These are phyloP conservation scores for Pachyrhizus erosus DNA, from an alignment of 306 rosid species.

Conservation along the genomic window DNA sequence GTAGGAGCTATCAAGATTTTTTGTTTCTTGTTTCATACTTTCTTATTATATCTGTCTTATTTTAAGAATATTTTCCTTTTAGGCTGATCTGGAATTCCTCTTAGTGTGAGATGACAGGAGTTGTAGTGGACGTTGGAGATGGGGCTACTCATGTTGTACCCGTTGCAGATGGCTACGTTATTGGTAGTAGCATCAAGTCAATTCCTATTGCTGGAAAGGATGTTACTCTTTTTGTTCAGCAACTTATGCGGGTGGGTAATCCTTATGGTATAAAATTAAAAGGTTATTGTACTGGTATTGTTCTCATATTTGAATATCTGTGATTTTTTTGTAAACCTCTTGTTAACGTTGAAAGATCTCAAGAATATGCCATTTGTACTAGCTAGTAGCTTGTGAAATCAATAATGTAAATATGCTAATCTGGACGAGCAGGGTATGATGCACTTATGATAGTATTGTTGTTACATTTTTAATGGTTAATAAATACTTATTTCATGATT, in stretches of 20 bases:
- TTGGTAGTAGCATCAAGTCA: conserved; percentile 97
- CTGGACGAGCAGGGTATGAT: conserved; percentile 12
- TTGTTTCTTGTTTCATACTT: not conserved
- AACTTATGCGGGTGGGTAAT: conserved; percentile 90
- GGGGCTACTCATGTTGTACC: conserved; percentile 97
- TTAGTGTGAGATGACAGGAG: conserved; percentile 99
- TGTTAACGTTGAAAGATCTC: conserved; percentile 23
- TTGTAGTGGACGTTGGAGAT: conserved; percentile 96
- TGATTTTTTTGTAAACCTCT: not conserved
- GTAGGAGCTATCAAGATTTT: conserved; percentile 5
- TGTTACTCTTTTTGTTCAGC: conserved; percentile 91
- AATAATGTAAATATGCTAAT: conserved; percentile 4
- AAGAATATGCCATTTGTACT: not conserved
- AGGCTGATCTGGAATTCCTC: conserved; percentile 61
- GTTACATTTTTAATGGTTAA: not conserved
- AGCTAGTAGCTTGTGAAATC: conserved; percentile 14
- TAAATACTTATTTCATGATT: not conserved
- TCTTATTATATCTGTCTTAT: not conserved
- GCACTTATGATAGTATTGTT: conserved; percentile 16
- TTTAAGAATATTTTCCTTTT: conserved; percentile 34
- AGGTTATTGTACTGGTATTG: conserved; percentile 13
- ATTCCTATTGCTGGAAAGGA: conserved; percentile 95
- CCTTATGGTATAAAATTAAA: conserved; percentile 20
- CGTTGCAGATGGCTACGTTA: conserved; percentile 98
- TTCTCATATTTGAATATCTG: conserved; percentile 14